These are phyloP conservation scores for Chloroidium sp. DNA, from an alignment of 163 green algal genomes.

Conservation along the genomic window DNA sequence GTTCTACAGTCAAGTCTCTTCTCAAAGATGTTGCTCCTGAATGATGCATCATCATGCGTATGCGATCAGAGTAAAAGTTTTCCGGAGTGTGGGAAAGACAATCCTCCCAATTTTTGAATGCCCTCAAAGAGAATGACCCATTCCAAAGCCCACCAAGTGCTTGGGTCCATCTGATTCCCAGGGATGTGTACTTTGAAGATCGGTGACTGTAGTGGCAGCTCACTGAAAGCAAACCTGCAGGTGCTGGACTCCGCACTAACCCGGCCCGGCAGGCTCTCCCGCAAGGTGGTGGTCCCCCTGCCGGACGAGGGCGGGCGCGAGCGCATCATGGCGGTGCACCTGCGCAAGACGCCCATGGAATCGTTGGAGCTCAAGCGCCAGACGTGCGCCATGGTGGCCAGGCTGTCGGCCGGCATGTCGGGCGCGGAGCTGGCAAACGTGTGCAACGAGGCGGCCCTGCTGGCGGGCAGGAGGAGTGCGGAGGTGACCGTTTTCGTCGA, in stretches of 20 bases:
- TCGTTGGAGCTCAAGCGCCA: slow-evolving; percentile 16
- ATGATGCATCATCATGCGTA: too few species aligned
- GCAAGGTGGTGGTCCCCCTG: slow-evolving; percentile 64
- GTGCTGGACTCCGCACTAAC: slow-evolving; percentile 80
- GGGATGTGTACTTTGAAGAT: too few species aligned
- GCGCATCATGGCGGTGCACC: slow-evolving; percentile 74
- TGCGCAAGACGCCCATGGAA: slow-evolving; percentile 48
- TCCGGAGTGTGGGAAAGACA: too few species aligned
- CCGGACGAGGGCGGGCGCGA: slow-evolving; percentile 59
- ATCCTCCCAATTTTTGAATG: too few species aligned
- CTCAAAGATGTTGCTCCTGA: too few species aligned
- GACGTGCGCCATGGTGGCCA: neutral
- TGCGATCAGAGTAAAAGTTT: too few species aligned
- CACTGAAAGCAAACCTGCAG: neutral
- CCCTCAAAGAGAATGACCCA: too few species aligned
- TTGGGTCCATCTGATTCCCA: too few species aligned
- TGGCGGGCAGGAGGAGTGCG: slow-evolving; percentile 33
- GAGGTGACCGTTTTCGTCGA: slow-evolving; percentile 1
- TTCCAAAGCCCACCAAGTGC: too few species aligned
- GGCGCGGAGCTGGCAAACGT: slow-evolving; percentile 84
- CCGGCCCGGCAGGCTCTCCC: slow-evolving; percentile 69
- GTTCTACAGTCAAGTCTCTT: too few species aligned
- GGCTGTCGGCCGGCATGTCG: slow-evolving; percentile 42
- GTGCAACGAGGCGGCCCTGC: slow-evolving; percentile 77
- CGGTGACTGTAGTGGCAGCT: too few species aligned